Evolutionary conservation across 768 basidiomycete species (phyloP), one percentile per base, ranked within the genome.

Genomic region (Tricholoma hemisulphureum): DNA sequence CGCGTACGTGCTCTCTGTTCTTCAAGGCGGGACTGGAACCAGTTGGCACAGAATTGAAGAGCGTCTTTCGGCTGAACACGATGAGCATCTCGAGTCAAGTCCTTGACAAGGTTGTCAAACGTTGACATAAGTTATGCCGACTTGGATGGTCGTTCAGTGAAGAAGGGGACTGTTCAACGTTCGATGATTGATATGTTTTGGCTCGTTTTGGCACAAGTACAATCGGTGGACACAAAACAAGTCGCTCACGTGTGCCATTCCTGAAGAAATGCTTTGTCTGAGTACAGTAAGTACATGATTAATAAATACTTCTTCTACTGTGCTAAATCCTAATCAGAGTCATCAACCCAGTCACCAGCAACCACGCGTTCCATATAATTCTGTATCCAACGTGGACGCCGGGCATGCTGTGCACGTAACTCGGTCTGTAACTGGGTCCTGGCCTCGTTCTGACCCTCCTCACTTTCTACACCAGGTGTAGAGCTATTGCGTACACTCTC

Each of bases 31-130:
- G 83, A 81, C 70, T 95, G 91, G 74, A 98, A 98, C 95, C 95
- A 98, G 66, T 87, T 93, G 48, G 95, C 87, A 66, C 89, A 92
- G 73, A 89, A 94, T 73, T 98, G 96, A 46, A 97, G 86, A 4
- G 88, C 85, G 68, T 98, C 96, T 65, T 84, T 86, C 20, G 96
- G 95, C 70, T 94, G 91, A 4, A 85, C 91, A 62, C 91, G 88
- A 41, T 90, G 81, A 41, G 84, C 84, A 71, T 96, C 95, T 69
- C 92, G 86, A 63, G 91, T 88, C 55, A 98, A 81, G 69, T 98
- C 94, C 56, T 78, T 80, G 61, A 97, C 79, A 61, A 98, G 89
- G 39, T 78, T 75, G 62, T 93, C 88, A 70, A 93, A 95, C 21
- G 91, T 89, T 48, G 92, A 89, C 81, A 82, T 82, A 29, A 49